Base-by-base conservation (phyloP, 1,284 basidiomycete genomes). In the Apiotrichum laibachii region DNA sequence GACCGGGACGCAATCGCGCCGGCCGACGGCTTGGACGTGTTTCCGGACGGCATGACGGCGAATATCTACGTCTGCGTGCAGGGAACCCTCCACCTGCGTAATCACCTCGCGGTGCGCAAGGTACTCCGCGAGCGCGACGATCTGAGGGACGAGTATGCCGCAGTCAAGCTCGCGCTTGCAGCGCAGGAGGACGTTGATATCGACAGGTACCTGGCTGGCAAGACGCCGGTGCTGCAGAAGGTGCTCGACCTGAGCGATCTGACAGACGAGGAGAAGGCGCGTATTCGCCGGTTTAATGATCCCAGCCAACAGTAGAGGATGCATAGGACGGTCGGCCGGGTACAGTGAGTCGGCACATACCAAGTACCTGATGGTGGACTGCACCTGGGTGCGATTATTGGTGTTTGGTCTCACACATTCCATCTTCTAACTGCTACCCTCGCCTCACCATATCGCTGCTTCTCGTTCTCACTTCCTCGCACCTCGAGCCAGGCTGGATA, bases 101-200 rank as follows among this genome's bases (percentile, higher is more conserved):
- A 63, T 39, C 66, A 68, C 44, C 53, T 68, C 18, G 55, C 53
- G 0, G 57, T 68, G 19, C 57, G 60, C 6, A 47, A 56, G 10
- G 59, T 59, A 26, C 61, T 68, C 21, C 45, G 61, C 12, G n/a
- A 19, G 5, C n/a, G 60, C 26, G 34, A 34, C 13, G 56, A 33
- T 0, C 44, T 68, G 53, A n/a, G 59, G 35, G 56, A 63, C n/a
- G 65, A 60, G 56, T 60, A 57, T n/a, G 53, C 44, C 2, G 55
- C 19, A 3, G 37, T 35, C 37, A 57, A 57, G 52, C 9, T 34
- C 12, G n/a, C 40, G 35, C 35, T 54, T 10, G 51, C 33, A 1
- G 22, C 26, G 2, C 42, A 39, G 1, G 22, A 19, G 21, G 33
- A 21, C 0, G 26, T 59, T 11, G 52, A 52, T 9, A 55, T 61